These are phyloP conservation scores for Aquilaria sinensis DNA, from an alignment of 345 rosid genomes.

Conservation along the genomic window DNA sequence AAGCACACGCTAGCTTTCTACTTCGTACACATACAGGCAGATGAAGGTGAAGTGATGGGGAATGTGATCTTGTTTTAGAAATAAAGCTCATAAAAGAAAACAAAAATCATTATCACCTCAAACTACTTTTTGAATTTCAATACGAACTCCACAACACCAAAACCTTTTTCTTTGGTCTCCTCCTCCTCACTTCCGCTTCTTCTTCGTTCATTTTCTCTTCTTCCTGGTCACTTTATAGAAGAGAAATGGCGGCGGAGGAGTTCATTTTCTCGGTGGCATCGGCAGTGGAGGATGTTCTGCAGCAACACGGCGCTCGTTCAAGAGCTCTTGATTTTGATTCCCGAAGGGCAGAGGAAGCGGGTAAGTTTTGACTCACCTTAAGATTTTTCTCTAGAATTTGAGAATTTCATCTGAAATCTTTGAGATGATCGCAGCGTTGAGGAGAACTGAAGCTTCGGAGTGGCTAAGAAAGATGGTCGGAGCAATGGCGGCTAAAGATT, in stretches of 20 bases:
- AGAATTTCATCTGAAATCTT: background rate
- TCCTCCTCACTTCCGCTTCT: slow-evolving; percentile 1
- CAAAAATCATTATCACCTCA: slow-evolving; percentile 11
- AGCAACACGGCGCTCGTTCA: slow-evolving; percentile 50
- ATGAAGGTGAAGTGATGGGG: slow-evolving; percentile 27
- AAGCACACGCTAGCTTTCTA: slow-evolving; percentile 37
- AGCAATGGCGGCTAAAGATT: slow-evolving; percentile 72
- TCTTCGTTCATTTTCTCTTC: background rate
- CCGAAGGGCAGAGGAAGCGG: slow-evolving; percentile 70
- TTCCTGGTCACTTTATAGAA: slow-evolving; percentile 3
- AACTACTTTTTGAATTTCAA: slow-evolving; percentile 4
- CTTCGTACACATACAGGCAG: slow-evolving; percentile 22
- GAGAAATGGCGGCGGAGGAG: slow-evolving; percentile 38
- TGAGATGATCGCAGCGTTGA: slow-evolving; percentile 34
- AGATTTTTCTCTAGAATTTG: background rate
- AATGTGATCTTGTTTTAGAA: slow-evolving; percentile 26
- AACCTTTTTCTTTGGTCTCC: background rate
- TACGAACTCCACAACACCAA: background rate
- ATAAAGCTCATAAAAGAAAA: slow-evolving; percentile 12
- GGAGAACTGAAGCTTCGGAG: slow-evolving; percentile 75
- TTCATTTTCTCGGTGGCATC: slow-evolving; percentile 47
- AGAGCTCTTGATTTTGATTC: slow-evolving; percentile 55
- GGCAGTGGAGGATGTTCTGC: slow-evolving; percentile 63
- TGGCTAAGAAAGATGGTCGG: slow-evolving; percentile 83
- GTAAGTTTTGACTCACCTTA: slow-evolving; percentile 16